A percentile compares a stretch with the other conserved stretches of the same genome.
Conservation (phyloP, 2,329 filamentous ascomycete species). For the Paecilomyces sp. region DNA sequence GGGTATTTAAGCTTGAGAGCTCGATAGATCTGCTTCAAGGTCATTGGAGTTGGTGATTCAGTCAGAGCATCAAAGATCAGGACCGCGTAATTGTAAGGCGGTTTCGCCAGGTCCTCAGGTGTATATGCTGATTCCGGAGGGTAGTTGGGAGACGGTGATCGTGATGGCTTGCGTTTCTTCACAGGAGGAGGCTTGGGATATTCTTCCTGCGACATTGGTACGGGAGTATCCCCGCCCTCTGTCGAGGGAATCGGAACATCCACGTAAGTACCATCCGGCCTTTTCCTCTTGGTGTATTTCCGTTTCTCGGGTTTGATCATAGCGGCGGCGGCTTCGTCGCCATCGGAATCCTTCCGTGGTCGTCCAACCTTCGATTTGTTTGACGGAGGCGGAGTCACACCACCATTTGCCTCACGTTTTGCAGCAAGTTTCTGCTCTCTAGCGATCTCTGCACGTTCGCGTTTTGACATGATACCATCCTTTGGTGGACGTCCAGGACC, state of each 20-base stretch:
- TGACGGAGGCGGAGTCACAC: constrained; percentile 34
- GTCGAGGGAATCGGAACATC: constrained; percentile 37
- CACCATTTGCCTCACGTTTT: constrained; percentile 40
- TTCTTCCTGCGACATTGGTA: constrained; percentile 32
- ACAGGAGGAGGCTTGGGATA: constrained; percentile 37
- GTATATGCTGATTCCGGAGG: constrained; percentile 52
- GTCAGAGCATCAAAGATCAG: constrained; percentile 58
- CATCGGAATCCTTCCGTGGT: constrained; percentile 21
- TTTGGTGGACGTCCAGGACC: constrained; percentile 60
- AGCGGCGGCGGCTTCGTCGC: constrained; percentile 29
- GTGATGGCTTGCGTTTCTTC: constrained; percentile 47
- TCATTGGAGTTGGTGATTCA: constrained; percentile 51
- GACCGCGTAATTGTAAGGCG: constrained; percentile 56
- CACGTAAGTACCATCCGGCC: constrained; percentile 31
- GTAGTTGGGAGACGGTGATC: constrained; percentile 57
- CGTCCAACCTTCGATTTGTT: constrained; percentile 21
- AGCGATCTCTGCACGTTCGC: constrained; percentile 50
- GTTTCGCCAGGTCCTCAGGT: constrained; percentile 56
- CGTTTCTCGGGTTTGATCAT: constrained; percentile 38
- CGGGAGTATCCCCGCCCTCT: constrained; percentile 29
- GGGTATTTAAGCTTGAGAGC: constrained; percentile 57
- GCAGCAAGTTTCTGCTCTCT: constrained; percentile 46
- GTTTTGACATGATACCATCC: constrained; percentile 61
- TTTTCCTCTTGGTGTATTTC: constrained; percentile 44
- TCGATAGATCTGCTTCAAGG: constrained; percentile 60